Evolutionary conservation across 192 early-diverging fungal species (phyloP).

Genomic region (Rhizoclosmatium sp.): DNA sequence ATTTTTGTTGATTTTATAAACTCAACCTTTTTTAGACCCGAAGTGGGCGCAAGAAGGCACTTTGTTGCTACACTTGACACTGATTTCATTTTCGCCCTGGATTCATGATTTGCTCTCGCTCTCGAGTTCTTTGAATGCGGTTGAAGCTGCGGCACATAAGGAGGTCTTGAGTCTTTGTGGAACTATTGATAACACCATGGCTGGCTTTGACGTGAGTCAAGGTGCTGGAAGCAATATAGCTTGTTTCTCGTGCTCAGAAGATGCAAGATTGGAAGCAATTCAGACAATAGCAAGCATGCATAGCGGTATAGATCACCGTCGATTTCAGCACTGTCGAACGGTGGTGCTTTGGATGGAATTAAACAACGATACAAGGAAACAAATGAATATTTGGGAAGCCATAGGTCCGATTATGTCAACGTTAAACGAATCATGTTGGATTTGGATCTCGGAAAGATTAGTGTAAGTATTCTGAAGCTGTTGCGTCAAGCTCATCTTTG

Average conservation of each 20-base stretch:
- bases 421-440: constrained; percentile 8
- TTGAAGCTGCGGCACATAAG: constrained; percentile 4
- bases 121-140: not conserved
- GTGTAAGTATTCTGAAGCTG: not conserved
- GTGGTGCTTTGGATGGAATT: constrained; percentile 10
- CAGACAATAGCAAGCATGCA: not conserved
- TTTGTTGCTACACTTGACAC: not conserved
- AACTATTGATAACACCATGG: not conserved
- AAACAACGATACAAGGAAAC: not conserved
- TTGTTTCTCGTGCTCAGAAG: not conserved
- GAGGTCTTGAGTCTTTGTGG: not conserved
- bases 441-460: constrained; percentile 8
- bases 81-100: constrained; percentile 3
- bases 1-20: not conserved
- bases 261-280: not conserved
- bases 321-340: constrained; percentile 15
- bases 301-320: not conserved
- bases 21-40: constrained; percentile 3
- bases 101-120: not conserved
- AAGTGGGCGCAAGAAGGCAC: not conserved
- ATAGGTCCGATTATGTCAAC: not conserved
- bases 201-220: not conserved
- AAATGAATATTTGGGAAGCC: not conserved
- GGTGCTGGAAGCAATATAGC: not conserved
- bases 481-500: not conserved